Base-by-base conservation (phyloP, 305 asterid species). In the Fraxinus floribunda region DNA sequence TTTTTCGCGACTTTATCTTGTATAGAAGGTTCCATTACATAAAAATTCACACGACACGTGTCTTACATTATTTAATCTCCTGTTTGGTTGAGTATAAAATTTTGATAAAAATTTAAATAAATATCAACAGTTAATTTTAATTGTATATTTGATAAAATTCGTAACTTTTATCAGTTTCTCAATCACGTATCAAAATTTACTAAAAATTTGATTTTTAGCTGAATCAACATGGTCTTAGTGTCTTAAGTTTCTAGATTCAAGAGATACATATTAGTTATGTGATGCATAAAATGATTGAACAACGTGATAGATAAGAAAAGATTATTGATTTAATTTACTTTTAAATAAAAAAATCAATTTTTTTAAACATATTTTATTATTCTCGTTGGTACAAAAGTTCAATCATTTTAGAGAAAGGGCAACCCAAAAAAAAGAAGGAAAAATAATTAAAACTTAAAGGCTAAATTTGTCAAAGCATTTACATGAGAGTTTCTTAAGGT, bases 381-480 rank as follows among this genome's bases (percentile, higher is more conserved):
- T 44, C 5, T 44, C 0, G n/a, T 44, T 44, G 57, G n/a, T 46
- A 62, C 13, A 20, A 20, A 60, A 60, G 70, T 60, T 60, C 30
- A 60, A 60, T 60, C 30, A 0, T 18, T 60, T 20, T 5, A 18
- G 26, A 18, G 7, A 20, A 18, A 57, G 0, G 30, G 71, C 2
- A 6, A 8, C 72, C 34, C 2, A 8, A 20, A 62, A 22, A 18
- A 62, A 18, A 20, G 1, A 9, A 5, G 29, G 0, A 62, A 62
- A 62, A 62, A 62, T 6, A 2, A 1, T 7, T 3, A 7, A 62
- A 46, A 77, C 6, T 29, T 26, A 22, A 55, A 44, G 85, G 80
- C 78, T 79, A 78, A 41, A 81, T 73, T 60, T 32, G 83, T 81
- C 77, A 81, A 73, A 78, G 18, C 75, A 32, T 3, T 2, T 10